Base-by-base conservation (phyloP, 495 filamentous ascomycete species). In the Penicillium verhagenii region DNA sequence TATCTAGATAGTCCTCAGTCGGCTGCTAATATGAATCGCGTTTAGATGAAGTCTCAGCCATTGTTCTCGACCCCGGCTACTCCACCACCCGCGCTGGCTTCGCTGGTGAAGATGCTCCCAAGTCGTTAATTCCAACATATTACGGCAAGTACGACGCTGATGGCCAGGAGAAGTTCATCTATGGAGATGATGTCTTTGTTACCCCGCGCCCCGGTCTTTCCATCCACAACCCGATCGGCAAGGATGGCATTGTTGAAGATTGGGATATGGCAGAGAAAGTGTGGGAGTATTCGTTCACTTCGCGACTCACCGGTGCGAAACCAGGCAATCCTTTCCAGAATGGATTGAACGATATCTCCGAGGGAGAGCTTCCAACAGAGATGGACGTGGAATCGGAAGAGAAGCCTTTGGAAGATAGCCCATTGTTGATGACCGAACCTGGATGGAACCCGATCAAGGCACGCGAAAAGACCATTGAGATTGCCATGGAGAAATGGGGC, bases 81-180 rank as follows among this genome's bases (percentile, higher is more conserved):
- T 89, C 86, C 42, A 88, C 84, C 62, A 90, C 86, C 14, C 93
- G 95, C 74, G 95, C 92, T 52, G 94, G 94, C 57, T 97, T 96
- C 68, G 94, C 94, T 4, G 94, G 95, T 61, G 94, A 98, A 86
- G 94, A 98, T 74, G 85, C 89, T 3, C 94, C 94, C 52, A 98
- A 97, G 79, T 90, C 90, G 13, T 82, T 97, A 46, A 79, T 95
- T 39, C 91, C 93, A 16, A 91, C 90, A 25, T 88, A 88, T 74
- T 97, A 96, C 69, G 89, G 85, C 57, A 76, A 83, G 40, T 77
- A 85, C 54, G 67, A 68, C 29, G 78, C 72, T 44, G 77, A 84
- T n/a, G 71, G 72, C 3, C 75, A 80, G 53, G 79, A 82, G 51
- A 80, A 88, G 57, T 62, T 77, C 11, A 72, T 93, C 50, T 96